These are phyloP conservation scores for Penicillium waksmanii DNA, from an alignment of 495 filamentous ascomycete species.

Conservation along the genomic window DNA sequence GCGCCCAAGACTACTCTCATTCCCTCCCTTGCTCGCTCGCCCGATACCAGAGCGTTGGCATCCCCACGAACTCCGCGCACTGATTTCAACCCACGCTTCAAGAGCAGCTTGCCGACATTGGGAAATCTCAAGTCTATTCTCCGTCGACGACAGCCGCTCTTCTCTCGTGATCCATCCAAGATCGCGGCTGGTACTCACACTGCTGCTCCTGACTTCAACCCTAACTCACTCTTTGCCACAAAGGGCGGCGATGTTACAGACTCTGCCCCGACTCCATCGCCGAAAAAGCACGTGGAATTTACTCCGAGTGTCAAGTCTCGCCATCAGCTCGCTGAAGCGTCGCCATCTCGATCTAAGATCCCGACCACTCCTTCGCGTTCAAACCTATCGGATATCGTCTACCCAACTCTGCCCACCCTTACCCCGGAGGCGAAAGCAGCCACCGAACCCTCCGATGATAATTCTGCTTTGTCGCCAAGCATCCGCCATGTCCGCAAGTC, in stretches of 20 bases:
- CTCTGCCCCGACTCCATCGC: constrained; percentile 45
- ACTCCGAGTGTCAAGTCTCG: constrained; percentile 54
- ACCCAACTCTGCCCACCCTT: constrained; percentile 46
- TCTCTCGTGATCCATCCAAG: constrained; percentile 62
- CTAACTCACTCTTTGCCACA: constrained; percentile 49
- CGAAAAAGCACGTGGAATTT: constrained; percentile 65
- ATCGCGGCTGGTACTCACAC: constrained; percentile 64
- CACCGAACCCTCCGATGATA: constrained; percentile 3
- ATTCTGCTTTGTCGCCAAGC: constrained; percentile 26
- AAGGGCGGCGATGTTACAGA: constrained; percentile 25
- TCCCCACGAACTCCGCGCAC: constrained; percentile 51
- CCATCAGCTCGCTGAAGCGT: constrained; percentile 39
- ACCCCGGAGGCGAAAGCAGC: constrained; percentile 37
- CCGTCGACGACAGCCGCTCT: constrained; percentile 61
- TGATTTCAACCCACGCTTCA: constrained; percentile 52
- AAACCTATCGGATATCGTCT: constrained; percentile 40
- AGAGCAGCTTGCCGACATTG: constrained; percentile 45
- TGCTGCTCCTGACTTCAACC: constrained; percentile 50
- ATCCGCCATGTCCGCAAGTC: constrained; percentile 47
- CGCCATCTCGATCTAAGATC: constrained; percentile 51
- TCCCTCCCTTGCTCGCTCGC: constrained; percentile 55
- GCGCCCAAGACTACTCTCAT: constrained; percentile 56
- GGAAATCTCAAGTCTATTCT: constrained; percentile 63
- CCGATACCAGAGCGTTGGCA: constrained; percentile 44
- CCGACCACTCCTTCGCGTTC: constrained; percentile 32